These are phyloP conservation scores for Drechslera avenae DNA, from an alignment of 2,329 filamentous ascomycete genomes.

Conservation along the genomic window DNA sequence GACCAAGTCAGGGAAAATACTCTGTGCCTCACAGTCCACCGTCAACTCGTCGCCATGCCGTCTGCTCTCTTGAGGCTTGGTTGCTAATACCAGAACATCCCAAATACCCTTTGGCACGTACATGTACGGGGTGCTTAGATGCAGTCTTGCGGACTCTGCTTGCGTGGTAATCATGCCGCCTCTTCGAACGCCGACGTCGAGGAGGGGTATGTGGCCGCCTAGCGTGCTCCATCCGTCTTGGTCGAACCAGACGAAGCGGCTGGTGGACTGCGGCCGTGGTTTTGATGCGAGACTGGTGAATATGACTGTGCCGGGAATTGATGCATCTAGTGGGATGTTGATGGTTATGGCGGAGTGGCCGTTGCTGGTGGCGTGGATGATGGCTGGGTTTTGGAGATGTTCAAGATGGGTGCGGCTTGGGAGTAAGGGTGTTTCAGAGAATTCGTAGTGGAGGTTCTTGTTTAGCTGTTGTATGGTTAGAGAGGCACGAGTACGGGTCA, in stretches of 20 bases:
- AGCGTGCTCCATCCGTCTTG: not conserved
- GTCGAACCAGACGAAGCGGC: not conserved
- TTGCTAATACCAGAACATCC: conserved; percentile 22
- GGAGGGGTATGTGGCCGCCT: conserved; percentile 9
- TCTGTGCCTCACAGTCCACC: conserved; percentile 18
- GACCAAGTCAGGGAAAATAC: conserved; percentile 23
- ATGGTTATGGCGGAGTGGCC: conserved; percentile 1
- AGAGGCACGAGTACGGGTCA: no score
- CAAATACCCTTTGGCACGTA: conserved; percentile 19
- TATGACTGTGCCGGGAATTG: not conserved
- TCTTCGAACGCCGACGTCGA: conserved; percentile 21
- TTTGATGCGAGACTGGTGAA: not conserved
- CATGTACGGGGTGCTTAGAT: conserved; percentile 22
- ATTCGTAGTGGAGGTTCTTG: conserved; percentile 10
- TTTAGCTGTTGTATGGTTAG: conserved; percentile 8
- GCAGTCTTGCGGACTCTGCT: conserved; percentile 8
- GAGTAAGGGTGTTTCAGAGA: not conserved
- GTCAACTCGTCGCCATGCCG: conserved; percentile 1
- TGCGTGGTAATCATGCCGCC: conserved; percentile 22
- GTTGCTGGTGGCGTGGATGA: not conserved
- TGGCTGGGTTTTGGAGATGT: conserved; percentile 1
- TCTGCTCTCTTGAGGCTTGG: not conserved
- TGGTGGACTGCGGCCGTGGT: not conserved
- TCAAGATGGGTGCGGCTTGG: not conserved
- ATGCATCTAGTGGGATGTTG: conserved; percentile 6